Conservation (phyloP, 2,329 filamentous ascomycete genomes). For the Blastomyces silverae region DNA sequence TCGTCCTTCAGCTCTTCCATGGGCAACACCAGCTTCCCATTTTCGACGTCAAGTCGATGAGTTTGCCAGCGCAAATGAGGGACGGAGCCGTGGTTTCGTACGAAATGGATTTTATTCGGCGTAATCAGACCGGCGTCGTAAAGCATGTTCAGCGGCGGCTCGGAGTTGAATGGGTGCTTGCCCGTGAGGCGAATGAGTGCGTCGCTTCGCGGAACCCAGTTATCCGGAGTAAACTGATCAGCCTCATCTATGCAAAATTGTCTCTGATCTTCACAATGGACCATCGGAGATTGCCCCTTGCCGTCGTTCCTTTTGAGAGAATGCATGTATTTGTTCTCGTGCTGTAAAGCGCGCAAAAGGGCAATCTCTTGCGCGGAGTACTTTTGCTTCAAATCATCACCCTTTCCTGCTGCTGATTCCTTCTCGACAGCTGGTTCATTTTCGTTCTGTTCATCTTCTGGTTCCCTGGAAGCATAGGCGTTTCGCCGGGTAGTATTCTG, state of each 20-base stretch:
- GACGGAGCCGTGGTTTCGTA: conserved; percentile 50
- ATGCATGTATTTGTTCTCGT: conserved; percentile 42
- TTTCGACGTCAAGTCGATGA: conserved; percentile 43
- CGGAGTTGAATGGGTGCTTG: conserved; percentile 50
- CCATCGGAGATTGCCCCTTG: conserved; percentile 34
- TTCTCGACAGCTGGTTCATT: conserved; percentile 22
- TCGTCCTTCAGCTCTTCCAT: conserved; percentile 43
- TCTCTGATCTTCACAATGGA: conserved; percentile 28
- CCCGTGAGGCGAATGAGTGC: conserved; percentile 48
- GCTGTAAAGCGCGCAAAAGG: conserved; percentile 37
- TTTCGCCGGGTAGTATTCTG: conserved; percentile 34
- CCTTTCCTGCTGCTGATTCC: conserved; percentile 26
- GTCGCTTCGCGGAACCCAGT: conserved; percentile 47
- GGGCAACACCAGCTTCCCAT: conserved; percentile 35
- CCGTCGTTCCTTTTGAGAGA: conserved; percentile 42
- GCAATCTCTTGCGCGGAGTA: conserved; percentile 42
- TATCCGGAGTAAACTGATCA: conserved; percentile 49
- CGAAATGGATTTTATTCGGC: conserved; percentile 47
- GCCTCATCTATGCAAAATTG: conserved; percentile 40
- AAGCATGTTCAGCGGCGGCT: conserved; percentile 40
- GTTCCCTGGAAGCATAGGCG: conserved; percentile 29
- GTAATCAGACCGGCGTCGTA: conserved; percentile 47
- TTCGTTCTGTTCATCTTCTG: conserved; percentile 17
- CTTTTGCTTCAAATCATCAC: conserved; percentile 26
- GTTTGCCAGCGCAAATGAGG: conserved; percentile 47